A percentile compares a stretch with the other conserved stretches of the same genome.
Evolutionary conservation across 2,329 filamentous ascomycete species (phyloP).

Genomic region (Huntiella bhutanensis): DNA sequence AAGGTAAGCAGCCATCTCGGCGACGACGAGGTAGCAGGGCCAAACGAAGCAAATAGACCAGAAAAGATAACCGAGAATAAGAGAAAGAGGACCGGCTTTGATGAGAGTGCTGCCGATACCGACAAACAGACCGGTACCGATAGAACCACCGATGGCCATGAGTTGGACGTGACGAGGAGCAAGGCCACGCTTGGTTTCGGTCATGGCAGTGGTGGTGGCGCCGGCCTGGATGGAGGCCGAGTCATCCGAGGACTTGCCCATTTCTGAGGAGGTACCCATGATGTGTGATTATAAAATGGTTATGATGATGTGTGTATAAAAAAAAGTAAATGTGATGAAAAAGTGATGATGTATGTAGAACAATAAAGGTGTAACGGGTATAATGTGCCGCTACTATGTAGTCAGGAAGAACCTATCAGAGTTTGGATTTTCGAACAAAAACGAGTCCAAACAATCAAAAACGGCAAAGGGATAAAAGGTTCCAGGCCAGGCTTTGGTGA

Average conservation of each 20-base stretch:
- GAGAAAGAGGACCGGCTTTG: constrained; percentile 24
- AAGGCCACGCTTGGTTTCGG: constrained; percentile 12
- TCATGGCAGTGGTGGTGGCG: background rate
- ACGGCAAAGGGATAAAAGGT: background rate
- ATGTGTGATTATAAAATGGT: background rate
- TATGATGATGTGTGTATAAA: background rate
- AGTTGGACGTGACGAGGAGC: constrained; percentile 26
- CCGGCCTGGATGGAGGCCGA: constrained; percentile 7
- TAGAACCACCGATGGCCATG: constrained; percentile 30
- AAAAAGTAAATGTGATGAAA: background rate
- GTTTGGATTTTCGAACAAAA: background rate
- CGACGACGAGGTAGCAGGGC: constrained; percentile 27
- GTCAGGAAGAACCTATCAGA: no score
- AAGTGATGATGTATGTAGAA: background rate
- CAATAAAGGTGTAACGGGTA: no score
- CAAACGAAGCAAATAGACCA: constrained; percentile 27
- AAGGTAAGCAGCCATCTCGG: constrained; percentile 38
- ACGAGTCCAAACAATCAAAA: background rate
- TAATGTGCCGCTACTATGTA: no score
- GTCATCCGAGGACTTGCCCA: constrained; percentile 6
- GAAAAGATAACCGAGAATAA: constrained; percentile 26
- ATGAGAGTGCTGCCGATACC: constrained; percentile 25
- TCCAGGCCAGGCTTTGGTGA: background rate
- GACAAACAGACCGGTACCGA: constrained; percentile 27
- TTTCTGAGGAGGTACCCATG: constrained; percentile 10